Base-by-base conservation (phyloP, 2,329 filamentous ascomycete species). In the Purpureocillium lavendulum region DNA sequence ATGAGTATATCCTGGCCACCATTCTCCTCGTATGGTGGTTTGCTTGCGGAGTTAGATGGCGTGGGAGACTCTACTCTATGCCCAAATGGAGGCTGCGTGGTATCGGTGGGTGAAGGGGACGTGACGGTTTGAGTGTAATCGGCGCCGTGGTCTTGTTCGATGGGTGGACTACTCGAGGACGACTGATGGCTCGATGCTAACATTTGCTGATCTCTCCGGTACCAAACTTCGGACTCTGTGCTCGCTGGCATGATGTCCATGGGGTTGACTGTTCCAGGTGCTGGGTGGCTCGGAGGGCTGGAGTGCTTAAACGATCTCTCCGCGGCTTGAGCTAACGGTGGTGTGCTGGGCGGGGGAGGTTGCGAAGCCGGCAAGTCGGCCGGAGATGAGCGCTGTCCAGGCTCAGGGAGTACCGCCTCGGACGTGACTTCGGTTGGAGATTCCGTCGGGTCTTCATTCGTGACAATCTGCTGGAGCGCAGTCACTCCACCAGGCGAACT, bases 161-260 rank as follows among this genome's bases (percentile, higher is more conserved):
- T 6, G 13, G 29, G 29, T 12, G 11, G n/a, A 12, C 11, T 12
- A 6, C 29, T 6, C 4, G 7, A 30, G n/a, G 26, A 7, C 8
- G 26, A 30, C 11, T 12, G n/a, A 14, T 30, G 6, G 12, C 11
- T 30, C 6, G 53, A 49, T 18, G 53, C 41, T 31, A 49, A 53
- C 30, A 65, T 49, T 40, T 63, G 53, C 39, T 61, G 58, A 43
- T 64, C 61, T 13, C 57, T 63, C 29, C 55, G 50, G 37, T 65
- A 54, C 54, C 57, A 62, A 21, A 59, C 41, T 42, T 65, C 63
- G 7, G 55, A 55, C 42, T 64, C 52, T 4, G 61, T 63, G 13
- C 56, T 58, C 3, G 63, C 56, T 5, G 63, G 66, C 71, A 73
- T 73, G 24, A 75, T 66, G 36, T 72, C 68, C 65, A 72, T 72